These are phyloP conservation scores for Arthroderma sp. DNA, from an alignment of 2,329 filamentous ascomycete genomes.

Conservation along the genomic window DNA sequence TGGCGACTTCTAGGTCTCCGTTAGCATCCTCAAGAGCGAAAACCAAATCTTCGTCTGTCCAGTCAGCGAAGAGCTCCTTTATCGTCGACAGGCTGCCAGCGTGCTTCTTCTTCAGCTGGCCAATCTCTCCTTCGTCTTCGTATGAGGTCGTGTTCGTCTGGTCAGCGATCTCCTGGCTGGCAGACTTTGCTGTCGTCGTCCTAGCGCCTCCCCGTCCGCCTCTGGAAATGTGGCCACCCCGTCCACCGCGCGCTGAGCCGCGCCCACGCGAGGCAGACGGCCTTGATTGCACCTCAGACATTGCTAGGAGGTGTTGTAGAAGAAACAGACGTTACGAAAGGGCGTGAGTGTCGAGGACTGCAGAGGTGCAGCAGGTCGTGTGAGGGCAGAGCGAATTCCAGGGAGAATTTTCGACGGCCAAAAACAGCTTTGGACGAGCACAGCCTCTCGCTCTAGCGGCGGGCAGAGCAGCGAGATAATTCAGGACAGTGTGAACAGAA, in stretches of 20 bases:
- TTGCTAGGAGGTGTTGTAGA: conserved; percentile 41
- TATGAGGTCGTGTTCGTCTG: conserved; percentile 42
- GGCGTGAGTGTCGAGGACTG: conserved; percentile 11
- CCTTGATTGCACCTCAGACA: conserved; percentile 92
- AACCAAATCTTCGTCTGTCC: conserved; percentile 89
- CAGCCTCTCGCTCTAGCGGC: conserved; percentile 1
- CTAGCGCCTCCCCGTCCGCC: conserved; percentile 57
- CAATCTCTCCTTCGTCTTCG: conserved; percentile 79
- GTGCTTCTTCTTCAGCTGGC: conserved; percentile 84
- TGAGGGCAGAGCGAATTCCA: not conserved
- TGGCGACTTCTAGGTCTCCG: conserved; percentile 38
- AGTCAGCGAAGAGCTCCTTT: conserved; percentile 87
- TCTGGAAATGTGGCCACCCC: conserved; percentile 59
- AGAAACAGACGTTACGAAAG: not conserved
- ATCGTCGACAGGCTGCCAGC: conserved; percentile 65
- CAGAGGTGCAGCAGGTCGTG: conserved; percentile 3
- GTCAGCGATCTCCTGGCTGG: conserved; percentile 52
- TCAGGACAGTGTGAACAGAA: not conserved
- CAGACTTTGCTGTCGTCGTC: conserved; percentile 50
- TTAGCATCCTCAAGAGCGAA: conserved; percentile 73
- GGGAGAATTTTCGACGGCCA: conserved; percentile 19
- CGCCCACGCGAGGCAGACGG: conserved; percentile 73
- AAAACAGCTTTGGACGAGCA: conserved; percentile 7
- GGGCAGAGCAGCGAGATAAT: conserved; percentile 11
- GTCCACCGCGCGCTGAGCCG: conserved; percentile 76